phyloP scores from a whole-genome alignment of 306 rosid species.

The Citrullus amarus region DNA sequence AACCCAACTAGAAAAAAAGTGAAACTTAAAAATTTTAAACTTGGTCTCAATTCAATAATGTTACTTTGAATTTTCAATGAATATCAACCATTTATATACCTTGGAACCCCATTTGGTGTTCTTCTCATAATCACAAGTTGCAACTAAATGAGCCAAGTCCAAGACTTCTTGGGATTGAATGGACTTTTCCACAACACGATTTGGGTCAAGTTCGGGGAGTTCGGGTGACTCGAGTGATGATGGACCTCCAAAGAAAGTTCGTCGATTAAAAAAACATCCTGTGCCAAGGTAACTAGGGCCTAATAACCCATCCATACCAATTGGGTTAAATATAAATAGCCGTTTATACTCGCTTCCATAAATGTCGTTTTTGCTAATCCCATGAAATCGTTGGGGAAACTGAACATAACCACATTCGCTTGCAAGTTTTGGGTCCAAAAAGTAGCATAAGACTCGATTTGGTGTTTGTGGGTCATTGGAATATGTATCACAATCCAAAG shows the following conservation, averaged over 20 bases:
- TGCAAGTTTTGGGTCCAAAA: neutral
- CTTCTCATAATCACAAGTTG: slow-evolving; percentile 20
- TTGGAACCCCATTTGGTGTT: slow-evolving; percentile 24
- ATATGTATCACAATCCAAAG: slow-evolving; percentile 26
- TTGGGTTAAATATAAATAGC: neutral
- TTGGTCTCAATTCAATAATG: too few species aligned
- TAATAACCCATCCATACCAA: slow-evolving; percentile 19
- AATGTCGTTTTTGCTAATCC: neutral
- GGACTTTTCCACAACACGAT: slow-evolving; percentile 7
- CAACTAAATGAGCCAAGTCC: slow-evolving; percentile 19
- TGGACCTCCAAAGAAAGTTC: slow-evolving; percentile 26
- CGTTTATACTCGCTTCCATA: neutral
- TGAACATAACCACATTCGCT: slow-evolving; percentile 14
- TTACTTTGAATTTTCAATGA: neutral
- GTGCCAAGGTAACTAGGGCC: slow-evolving; percentile 22
- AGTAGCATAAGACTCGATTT: slow-evolving; percentile 17
- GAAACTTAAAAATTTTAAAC: too few species aligned
- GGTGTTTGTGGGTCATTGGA: slow-evolving; percentile 31
- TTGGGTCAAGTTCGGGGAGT: slow-evolving; percentile 10
- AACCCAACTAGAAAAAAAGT: slow-evolving; percentile 14
- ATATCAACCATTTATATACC: slow-evolving; percentile 7
- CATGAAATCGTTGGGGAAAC: slow-evolving; percentile 19
- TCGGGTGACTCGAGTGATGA: neutral
- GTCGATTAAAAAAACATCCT: slow-evolving; percentile 22
- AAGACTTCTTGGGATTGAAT: slow-evolving; percentile 8